Conservation (phyloP, 371 early-diverging fungal species). For the Rhizomucor miehei region DNA sequence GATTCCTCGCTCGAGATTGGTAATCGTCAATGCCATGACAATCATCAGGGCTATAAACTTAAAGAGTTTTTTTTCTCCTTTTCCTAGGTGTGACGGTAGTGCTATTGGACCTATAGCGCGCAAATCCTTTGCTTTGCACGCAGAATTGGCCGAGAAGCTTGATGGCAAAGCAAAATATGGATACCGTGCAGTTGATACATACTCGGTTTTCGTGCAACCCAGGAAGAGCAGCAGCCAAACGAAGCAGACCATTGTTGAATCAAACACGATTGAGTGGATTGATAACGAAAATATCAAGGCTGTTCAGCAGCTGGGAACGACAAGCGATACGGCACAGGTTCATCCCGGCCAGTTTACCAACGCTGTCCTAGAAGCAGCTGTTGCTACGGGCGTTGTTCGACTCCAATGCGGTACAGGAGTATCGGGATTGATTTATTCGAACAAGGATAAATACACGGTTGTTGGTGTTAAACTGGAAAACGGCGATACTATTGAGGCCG, state of each 20-base stretch:
- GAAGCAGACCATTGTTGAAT: neutral
- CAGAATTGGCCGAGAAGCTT: constrained; percentile 50
- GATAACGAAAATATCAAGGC: constrained; percentile 27
- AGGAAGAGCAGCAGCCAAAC: neutral
- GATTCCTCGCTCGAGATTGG: constrained; percentile 70
- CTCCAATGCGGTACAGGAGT: constrained; percentile 23
- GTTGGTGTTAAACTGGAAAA: constrained; percentile 30
- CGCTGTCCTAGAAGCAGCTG: constrained; percentile 43
- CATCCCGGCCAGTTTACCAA: constrained; percentile 56
- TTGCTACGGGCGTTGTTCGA: constrained; percentile 23
- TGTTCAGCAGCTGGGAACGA: constrained; percentile 45
- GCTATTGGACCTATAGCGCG: constrained; percentile 45
- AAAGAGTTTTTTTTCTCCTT: neutral
- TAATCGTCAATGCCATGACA: constrained; percentile 1
- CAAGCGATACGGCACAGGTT: constrained; percentile 59
- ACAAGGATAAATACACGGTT: constrained; percentile 8
- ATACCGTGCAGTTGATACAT: constrained; percentile 57
- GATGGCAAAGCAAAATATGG: constrained; percentile 55
- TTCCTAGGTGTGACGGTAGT: constrained; percentile 44
- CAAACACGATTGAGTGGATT: constrained; percentile 37
- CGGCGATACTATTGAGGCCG: constrained; percentile 19
- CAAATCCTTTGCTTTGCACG: constrained; percentile 61
- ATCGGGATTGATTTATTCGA: constrained; percentile 14
- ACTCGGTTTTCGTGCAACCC: constrained; percentile 30
- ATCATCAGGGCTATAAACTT: neutral